phyloP scores from a whole-genome alignment of 768 basidiomycete species.

The Termitomyces sp. region DNA sequence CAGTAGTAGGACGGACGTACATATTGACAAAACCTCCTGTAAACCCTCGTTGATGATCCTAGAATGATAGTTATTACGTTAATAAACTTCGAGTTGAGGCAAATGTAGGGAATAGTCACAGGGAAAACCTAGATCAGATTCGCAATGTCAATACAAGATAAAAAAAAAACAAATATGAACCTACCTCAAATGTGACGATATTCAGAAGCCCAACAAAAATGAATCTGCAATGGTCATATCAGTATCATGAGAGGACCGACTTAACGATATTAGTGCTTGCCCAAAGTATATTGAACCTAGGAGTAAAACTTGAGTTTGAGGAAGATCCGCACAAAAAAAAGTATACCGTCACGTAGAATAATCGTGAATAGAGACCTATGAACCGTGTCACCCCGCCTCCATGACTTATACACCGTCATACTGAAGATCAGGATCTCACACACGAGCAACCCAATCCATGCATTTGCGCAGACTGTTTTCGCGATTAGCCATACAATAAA shows the following conservation, averaged over 20 bases:
- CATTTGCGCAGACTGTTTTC: constrained; percentile 25
- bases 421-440: constrained; percentile 38
- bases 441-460: constrained; percentile 36
- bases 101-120: neutral
- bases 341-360: neutral
- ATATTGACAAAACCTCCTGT: neutral
- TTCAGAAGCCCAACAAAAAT: too few relatives aligned
- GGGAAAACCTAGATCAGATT: neutral
- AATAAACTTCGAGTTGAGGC: neutral
- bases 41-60: neutral
- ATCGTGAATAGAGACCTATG: neutral
- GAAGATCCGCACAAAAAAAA: too few relatives aligned
- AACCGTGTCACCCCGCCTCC: constrained; percentile 14
- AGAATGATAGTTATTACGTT: neutral
- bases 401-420: constrained; percentile 36
- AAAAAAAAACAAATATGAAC: neutral
- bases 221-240: too few relatives aligned
- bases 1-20: neutral
- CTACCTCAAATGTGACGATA: too few relatives aligned
- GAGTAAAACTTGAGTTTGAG: too few relatives aligned
- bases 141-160: neutral
- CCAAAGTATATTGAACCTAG: too few relatives aligned
- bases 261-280: too few relatives aligned
- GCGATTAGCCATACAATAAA: neutral
- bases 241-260: too few relatives aligned